Percentiles rank a stretch among this genome's conserved stretches.
These are phyloP conservation scores for Kwoniella sp. DNA, from an alignment of 768 basidiomycete genomes.

Conservation along the genomic window DNA sequence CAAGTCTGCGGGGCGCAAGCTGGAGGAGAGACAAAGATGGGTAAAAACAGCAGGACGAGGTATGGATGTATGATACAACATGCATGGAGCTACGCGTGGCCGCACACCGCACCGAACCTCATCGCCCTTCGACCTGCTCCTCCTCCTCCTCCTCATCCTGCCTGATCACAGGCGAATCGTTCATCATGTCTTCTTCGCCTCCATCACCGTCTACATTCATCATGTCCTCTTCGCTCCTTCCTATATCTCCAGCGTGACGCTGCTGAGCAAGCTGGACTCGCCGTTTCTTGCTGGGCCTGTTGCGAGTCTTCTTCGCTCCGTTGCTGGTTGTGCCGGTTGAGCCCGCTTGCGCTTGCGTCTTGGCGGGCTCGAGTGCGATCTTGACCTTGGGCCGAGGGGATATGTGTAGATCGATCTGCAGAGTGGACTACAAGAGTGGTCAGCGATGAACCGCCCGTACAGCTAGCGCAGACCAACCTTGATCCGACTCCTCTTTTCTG, in stretches of 20 bases:
- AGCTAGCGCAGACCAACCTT: conserved; percentile 25
- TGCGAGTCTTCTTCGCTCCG: conserved; percentile 8
- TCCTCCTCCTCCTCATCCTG: conserved; percentile 14
- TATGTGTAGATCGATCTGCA: conserved; percentile 26
- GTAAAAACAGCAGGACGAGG: too few species aligned
- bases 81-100: too few species aligned
- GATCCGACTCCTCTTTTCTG: conserved; percentile 16
- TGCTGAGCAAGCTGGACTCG: conserved; percentile 5
- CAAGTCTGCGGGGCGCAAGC: too few species aligned
- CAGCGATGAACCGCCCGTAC: neutral
- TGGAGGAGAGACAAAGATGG: too few species aligned
- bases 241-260: neutral
- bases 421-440: conserved; percentile 14
- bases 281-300: conserved; percentile 23
- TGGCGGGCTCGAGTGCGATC: too few species aligned
- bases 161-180: neutral
- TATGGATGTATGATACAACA: too few species aligned
- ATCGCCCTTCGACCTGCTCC: conserved; percentile 20
- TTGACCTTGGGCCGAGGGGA: conserved; percentile 7
- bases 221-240: conserved; percentile 20
- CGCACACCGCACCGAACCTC: too few species aligned
- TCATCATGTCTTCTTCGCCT: neutral
- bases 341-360: too few species aligned
- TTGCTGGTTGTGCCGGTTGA: too few species aligned
- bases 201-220: conserved; percentile 12